Conservation (phyloP, 495 filamentous ascomycete genomes). For the Thozetella sp. region DNA sequence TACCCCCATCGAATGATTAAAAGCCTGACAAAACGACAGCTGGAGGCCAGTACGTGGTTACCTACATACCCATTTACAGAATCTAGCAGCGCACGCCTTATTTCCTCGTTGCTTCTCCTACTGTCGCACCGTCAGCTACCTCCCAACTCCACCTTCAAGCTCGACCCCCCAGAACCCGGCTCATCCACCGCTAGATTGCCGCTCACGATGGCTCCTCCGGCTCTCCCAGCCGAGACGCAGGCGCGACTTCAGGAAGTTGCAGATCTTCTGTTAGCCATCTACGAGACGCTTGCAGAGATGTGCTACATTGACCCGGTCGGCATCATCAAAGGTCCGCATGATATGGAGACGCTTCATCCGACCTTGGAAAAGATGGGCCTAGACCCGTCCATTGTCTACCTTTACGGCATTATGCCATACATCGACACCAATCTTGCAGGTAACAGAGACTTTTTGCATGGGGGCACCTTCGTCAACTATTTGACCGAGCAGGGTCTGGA, state of each 20-base stretch:
- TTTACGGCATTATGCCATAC: conserved; percentile 22
- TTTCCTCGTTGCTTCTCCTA: no score
- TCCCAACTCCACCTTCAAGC: no score
- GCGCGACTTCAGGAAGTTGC: conserved; percentile 11
- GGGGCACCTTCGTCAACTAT: conserved; percentile 8
- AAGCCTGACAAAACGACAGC: no score
- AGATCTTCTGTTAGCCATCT: conserved; percentile 13
- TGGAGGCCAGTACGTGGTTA: no score
- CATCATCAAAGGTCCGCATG: conserved; percentile 17
- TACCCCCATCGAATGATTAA: no score
- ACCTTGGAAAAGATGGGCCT: conserved; percentile 8
- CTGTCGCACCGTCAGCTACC: no score
- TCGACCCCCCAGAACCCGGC: no score
- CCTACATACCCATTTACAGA: no score
- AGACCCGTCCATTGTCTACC: conserved; percentile 18
- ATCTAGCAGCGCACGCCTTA: no score
- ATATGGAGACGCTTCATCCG: conserved; percentile 9
- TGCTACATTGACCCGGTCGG: conserved; percentile 3
- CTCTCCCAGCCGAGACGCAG: no score
- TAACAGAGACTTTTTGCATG: conserved; percentile 2
- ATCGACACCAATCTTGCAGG: not conserved
- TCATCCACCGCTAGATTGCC: no score
- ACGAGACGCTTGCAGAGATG: conserved; percentile 15
- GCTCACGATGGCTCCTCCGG: no score
- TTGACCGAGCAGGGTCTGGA: conserved; percentile 1